These are phyloP conservation scores for Glonium stellatum DNA, from an alignment of 495 filamentous ascomycete species.

Conservation along the genomic window DNA sequence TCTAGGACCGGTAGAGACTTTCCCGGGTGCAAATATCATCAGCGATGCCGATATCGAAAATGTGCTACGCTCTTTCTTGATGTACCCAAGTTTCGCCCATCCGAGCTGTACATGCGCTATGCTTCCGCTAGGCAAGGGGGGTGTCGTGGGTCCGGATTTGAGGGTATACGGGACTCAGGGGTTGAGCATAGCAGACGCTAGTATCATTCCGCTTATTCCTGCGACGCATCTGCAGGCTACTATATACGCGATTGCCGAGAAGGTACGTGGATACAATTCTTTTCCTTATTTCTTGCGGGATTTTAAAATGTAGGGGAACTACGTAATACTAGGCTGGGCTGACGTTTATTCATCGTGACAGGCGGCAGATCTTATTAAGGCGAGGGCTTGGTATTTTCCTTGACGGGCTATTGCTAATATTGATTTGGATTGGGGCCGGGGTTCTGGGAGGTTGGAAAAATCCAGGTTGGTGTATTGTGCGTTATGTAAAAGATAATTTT, in stretches of 20 bases:
- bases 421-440: too few species aligned
- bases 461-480: too few species aligned
- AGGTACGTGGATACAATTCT: not conserved
- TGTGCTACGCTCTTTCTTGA: not conserved
- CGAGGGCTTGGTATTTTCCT: not conserved
- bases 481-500: too few species aligned
- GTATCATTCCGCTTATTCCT: not conserved
- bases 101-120: not conserved
- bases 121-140: not conserved
- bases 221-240: slow-evolving; percentile 1
- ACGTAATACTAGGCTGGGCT: too few species aligned
- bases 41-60: too few species aligned
- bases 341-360: too few species aligned
- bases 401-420: not conserved
- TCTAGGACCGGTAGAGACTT: slow-evolving; percentile 9
- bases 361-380: not conserved
- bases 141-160: not conserved
- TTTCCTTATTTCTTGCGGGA: too few species aligned
- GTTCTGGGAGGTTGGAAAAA: too few species aligned
- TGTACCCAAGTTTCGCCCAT: not conserved
- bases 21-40: slow-evolving; percentile 12
- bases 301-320: too few species aligned
- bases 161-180: slow-evolving; percentile 17
- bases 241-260: slow-evolving; percentile 10
- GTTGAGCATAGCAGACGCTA: not conserved